Conservation (phyloP, 2,329 filamentous ascomycete species). For the Sclerotinia spermophila region DNA sequence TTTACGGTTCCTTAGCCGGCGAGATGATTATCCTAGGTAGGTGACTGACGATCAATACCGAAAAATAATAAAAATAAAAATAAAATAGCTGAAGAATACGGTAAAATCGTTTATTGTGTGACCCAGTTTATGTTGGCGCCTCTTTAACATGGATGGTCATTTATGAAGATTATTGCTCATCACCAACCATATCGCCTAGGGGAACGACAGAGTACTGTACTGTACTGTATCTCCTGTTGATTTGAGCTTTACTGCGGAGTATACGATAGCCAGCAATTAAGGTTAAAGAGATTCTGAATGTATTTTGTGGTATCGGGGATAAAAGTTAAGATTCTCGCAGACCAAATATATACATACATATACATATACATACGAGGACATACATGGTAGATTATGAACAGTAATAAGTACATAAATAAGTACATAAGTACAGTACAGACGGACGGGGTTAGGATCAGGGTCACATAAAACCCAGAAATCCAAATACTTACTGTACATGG, state of each 20-base stretch:
- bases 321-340: background rate
- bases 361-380: background rate
- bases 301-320: background rate
- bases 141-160: slow-evolving; percentile 12
- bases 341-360: background rate
- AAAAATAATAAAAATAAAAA: too few species aligned
- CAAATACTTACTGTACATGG: too few species aligned
- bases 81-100: background rate
- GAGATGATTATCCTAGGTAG: background rate
- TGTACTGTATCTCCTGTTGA: background rate
- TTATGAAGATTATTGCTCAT: background rate
- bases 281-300: background rate
- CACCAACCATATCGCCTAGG: background rate
- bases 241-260: background rate
- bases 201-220: too few species aligned
- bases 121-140: slow-evolving; percentile 16
- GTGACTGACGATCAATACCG: background rate
- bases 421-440: too few species aligned
- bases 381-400: background rate
- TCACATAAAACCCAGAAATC: too few species aligned
- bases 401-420: too few species aligned
- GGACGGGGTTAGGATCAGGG: too few species aligned
- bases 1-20: too few species aligned
- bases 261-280: background rate
- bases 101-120: background rate